phyloP scores from a whole-genome alignment of 2,329 filamentous ascomycete species.

The Trichoderma sp. region DNA sequence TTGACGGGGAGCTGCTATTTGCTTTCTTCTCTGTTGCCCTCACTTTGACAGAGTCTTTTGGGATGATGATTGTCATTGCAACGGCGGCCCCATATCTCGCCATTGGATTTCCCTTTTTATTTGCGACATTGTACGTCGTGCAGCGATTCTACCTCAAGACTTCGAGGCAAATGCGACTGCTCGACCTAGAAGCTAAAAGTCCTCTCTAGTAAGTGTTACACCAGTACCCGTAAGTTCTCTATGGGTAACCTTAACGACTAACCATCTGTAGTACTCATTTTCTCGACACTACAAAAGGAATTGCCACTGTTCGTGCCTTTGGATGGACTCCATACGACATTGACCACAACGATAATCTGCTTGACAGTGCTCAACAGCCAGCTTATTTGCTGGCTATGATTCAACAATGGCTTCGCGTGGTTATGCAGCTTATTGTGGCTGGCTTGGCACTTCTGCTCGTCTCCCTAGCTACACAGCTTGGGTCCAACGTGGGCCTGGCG shows the following conservation, averaged over 20 bases:
- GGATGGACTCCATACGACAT: conserved; percentile 10
- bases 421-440: conserved; percentile 11
- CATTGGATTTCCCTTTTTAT: conserved; percentile 51
- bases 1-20: conserved; percentile 38
- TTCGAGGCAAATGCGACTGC: conserved; percentile 58
- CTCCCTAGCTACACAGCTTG: no score
- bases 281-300: conserved; percentile 19
- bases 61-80: conserved; percentile 45
- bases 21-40: conserved; percentile 30
- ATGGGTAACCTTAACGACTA: not conserved
- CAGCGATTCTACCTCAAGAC: conserved; percentile 61
- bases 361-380: conserved; percentile 22
- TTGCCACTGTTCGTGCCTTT: conserved; percentile 22
- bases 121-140: conserved; percentile 47
- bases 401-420: conserved; percentile 24
- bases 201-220: conserved; percentile 34
- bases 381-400: conserved; percentile 21
- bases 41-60: conserved; percentile 32
- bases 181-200: conserved; percentile 61
- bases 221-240: no score
- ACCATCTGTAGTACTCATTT: conserved; percentile 10
- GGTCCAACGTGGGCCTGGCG: no score
- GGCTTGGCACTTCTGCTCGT: no score
- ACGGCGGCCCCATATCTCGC: conserved; percentile 43
- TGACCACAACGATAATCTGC: conserved; percentile 6